Conservation (phyloP, 163 green algal genomes). For the Coccomyxa subellipsoidea region DNA sequence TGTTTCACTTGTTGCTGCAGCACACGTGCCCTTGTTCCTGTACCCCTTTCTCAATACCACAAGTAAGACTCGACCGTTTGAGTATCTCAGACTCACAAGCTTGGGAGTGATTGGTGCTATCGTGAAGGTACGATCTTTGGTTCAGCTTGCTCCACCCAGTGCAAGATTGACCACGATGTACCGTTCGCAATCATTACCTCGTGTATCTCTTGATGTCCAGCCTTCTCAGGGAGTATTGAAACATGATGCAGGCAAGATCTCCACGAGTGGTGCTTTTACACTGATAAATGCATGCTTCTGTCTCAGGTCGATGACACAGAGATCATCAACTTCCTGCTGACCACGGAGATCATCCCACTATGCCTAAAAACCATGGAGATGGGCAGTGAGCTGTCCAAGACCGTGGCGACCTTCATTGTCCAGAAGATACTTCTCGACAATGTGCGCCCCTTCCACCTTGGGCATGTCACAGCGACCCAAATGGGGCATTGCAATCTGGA, state of each 20-base stretch:
- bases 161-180: too few species aligned
- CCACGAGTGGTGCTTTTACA: too few species aligned
- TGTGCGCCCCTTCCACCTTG: slow-evolving; percentile 28
- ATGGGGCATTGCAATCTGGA: too few species aligned
- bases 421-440: slow-evolving; percentile 99
- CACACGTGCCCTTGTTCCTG: slow-evolving; percentile 96
- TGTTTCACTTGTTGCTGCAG: slow-evolving; percentile 54
- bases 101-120: slow-evolving; percentile 96
- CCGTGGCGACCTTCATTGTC: slow-evolving; percentile 98
- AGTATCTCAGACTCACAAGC: slow-evolving; percentile 96
- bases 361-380: slow-evolving; percentile 99
- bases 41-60: slow-evolving; percentile 99
- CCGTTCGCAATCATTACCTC: too few species aligned
- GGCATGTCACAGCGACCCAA: too few species aligned
- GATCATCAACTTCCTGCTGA: slow-evolving; percentile 99
- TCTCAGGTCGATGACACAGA: slow-evolving; percentile 92
- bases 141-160: too few species aligned
- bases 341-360: slow-evolving; percentile 98
- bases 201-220: too few species aligned
- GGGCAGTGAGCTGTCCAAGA: slow-evolving; percentile 97
- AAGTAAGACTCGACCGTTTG: slow-evolving; percentile 95
- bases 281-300: too few species aligned
- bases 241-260: too few species aligned
- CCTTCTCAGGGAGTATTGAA: too few species aligned
- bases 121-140: slow-evolving; percentile 78